Evolutionary conservation across 1,284 basidiomycete species (phyloP).

Genomic region (Heliocybe sulcata): DNA sequence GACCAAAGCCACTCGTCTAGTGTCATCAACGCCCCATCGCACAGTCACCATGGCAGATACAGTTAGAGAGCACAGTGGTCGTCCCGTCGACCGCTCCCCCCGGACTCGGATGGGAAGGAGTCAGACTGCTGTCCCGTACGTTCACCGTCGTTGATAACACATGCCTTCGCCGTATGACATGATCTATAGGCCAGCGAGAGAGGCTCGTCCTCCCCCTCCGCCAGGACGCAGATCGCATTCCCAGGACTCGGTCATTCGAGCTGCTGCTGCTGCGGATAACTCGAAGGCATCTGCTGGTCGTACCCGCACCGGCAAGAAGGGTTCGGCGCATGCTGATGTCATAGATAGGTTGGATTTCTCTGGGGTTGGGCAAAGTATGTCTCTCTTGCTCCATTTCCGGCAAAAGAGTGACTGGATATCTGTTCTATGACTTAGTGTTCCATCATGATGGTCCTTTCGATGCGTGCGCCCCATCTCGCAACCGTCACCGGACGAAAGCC

Average conservation of each 20-base stretch:
- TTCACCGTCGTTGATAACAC: constrained; percentile 19
- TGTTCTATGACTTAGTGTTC: constrained; percentile 48
- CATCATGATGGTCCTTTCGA: constrained; percentile 87
- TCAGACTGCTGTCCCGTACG: constrained; percentile 32
- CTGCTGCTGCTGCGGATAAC: constrained; percentile 41
- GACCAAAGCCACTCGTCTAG: constrained; percentile 22
- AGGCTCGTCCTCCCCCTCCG: constrained; percentile 21
- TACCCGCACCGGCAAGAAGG: constrained; percentile 53
- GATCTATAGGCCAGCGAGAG: constrained; percentile 12
- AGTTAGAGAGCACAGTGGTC: constrained; percentile 51
- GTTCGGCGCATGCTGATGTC: constrained; percentile 61
- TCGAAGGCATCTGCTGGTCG: constrained; percentile 34
- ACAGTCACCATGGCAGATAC: constrained; percentile 46
- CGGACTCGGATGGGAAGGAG: constrained; percentile 38
- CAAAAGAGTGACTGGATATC: constrained; percentile 9
- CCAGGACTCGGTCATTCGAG: constrained; percentile 48
- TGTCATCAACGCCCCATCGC: constrained; percentile 12
- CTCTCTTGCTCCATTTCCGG: constrained; percentile 4
- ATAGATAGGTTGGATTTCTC: constrained; percentile 61
- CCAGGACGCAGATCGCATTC: constrained; percentile 54
- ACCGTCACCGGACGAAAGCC: constrained; percentile 68
- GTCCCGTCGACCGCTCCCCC: constrained; percentile 26
- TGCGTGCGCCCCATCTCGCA: constrained; percentile 81
- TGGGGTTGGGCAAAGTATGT: constrained; percentile 70
- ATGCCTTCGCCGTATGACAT: constrained; percentile 14